Base-by-base conservation (phyloP, 331 rosid species). In the Rhamnella rubrinervis region DNA sequence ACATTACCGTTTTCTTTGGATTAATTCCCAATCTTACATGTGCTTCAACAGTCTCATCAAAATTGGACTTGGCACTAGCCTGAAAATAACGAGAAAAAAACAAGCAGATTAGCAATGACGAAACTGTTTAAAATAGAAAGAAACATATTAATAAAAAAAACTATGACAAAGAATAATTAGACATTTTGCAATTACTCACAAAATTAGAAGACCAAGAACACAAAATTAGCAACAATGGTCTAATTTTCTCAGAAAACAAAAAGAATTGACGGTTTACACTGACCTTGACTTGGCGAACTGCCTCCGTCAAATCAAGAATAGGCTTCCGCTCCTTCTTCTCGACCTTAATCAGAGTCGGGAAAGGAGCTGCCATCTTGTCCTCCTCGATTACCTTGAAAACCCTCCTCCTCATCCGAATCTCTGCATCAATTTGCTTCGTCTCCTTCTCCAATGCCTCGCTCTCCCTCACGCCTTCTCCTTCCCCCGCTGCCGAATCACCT, bases 1-100 rank as follows among this genome's bases (percentile, higher is more conserved):
- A 41, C 38, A 73, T 76, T 76, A 91, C 98, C 76, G 90, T 86
- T 78, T 93, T 85, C 92, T 92, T 87, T 25, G 97, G 83, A 65
- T 89, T 95, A 57, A 91, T 85, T 41, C 95, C 96, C 95, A 93
- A 69, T 76, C 84, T 83, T 31, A 88, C 80, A 72, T 93, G 97
- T 39, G 90, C 97, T 87, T 93, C 98, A 73, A 93, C 83, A 75
- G 92, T 91, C 85, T 93, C 98, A 49, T 93, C 93, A 85, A 93
- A 93, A 63, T 84, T 91, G 63, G 81, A 71, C 79, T 67, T 75
- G 76, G 89, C 85, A 71, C 31, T 71, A 78, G 91, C 90, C 98
- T 93, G 92, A 81, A 68, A 85, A 84, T 62, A 74, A 74, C 73
- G 70, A 79, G 66, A 63, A 59, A 63, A 80, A 20, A 73, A 61